Evolutionary conservation across 225 moss, liverwort and hornwort species (phyloP), one percentile per base, ranked within the genome.

Genomic region (Bryoerythrophyllum caledonicum): DNA sequence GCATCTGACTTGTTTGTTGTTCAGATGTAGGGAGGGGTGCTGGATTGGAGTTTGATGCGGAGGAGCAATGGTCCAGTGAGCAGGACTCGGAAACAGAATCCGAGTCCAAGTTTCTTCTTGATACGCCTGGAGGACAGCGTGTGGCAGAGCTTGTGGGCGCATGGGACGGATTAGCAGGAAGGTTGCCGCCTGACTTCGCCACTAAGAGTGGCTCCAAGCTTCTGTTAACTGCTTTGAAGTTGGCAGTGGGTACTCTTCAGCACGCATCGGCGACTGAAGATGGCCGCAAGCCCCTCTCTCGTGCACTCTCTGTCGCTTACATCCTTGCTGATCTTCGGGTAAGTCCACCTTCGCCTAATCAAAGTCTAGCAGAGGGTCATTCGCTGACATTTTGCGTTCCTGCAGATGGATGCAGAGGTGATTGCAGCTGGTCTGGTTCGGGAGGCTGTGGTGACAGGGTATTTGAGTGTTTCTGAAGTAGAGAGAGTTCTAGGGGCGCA

Each of bases 111-210:
- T 75, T 76, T 60, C 80, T 92, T 5, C 82, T 92, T 63, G 90
- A 87, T 63, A 78, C 82, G 71, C 93, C 88, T 66, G 93, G 96
- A 59, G 86, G 96, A 68, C 91, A 85, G 80, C 86, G 93, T 75
- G 91, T 96, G 69, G 96, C 90, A 49, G 93, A 96, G 83, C 84
- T 96, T 41, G 90, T 96, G 61, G 93, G 90, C 35, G 93, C 96
- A 48, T 96, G 93, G 96, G 92, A 96, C 75, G 89, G 89, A 48
- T 75, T 96, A 72, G 90, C 92, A 48, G 90, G 86, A 72, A 86
- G 90, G 78, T 76, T 96, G 71, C 80, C 92, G 21, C 86, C 88
- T 10, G 86, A 88, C 12, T 90, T 96, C 43, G 82, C 82, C 37
- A 81, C 76, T 51, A 90, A 82, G 25, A 86, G 83, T 70, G 89